These are phyloP conservation scores for Helenozyma baotianmanensis DNA, from an alignment of 805 yeast genomes.

Conservation along the genomic window DNA sequence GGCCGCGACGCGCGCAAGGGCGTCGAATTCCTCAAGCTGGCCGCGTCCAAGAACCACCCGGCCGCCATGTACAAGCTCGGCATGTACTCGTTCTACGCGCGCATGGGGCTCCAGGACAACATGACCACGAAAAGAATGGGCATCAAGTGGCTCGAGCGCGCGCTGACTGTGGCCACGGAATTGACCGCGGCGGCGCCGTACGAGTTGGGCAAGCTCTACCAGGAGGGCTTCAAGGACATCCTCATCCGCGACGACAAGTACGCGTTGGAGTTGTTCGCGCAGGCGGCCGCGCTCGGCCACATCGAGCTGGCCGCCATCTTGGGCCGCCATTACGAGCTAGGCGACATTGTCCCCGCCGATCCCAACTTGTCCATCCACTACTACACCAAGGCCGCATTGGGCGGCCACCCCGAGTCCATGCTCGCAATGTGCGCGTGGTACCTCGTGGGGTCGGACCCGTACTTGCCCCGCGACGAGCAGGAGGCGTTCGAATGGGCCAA, in stretches of 20 bases:
- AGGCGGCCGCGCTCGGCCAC: slow-evolving; percentile 86
- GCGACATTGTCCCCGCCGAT: slow-evolving; percentile 71
- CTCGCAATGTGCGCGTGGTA: slow-evolving; percentile 96
- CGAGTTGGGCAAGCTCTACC: slow-evolving; percentile 82
- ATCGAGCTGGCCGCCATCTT: slow-evolving; percentile 72
- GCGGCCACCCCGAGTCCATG: slow-evolving; percentile 88
- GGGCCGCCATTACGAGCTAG: slow-evolving; percentile 83
- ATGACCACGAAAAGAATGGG: slow-evolving; percentile 76
- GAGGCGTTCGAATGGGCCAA: slow-evolving; percentile 96
- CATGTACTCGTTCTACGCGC: slow-evolving; percentile 73
- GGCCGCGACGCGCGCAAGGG: slow-evolving; percentile 85
- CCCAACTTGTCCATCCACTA: slow-evolving; percentile 84
- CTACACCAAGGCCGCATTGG: slow-evolving; percentile 84
- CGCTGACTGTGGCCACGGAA: slow-evolving; percentile 78
- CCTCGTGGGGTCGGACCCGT: slow-evolving; percentile 84
- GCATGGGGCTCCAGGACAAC: slow-evolving; percentile 74
- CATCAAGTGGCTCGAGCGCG: slow-evolving; percentile 87
- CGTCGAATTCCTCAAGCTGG: slow-evolving; percentile 73
- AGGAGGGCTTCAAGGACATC: slow-evolving; percentile 80
- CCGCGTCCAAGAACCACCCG: slow-evolving; percentile 89
- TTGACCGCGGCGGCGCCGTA: slow-evolving; percentile 90
- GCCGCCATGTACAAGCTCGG: slow-evolving; percentile 97
- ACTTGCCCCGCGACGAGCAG: slow-evolving; percentile 65
- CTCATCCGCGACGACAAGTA: slow-evolving; percentile 79
- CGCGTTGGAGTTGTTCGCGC: slow-evolving; percentile 80